These are phyloP conservation scores for Neophaeococcomyces aloes DNA, from an alignment of 2,329 filamentous ascomycete genomes.

Conservation along the genomic window DNA sequence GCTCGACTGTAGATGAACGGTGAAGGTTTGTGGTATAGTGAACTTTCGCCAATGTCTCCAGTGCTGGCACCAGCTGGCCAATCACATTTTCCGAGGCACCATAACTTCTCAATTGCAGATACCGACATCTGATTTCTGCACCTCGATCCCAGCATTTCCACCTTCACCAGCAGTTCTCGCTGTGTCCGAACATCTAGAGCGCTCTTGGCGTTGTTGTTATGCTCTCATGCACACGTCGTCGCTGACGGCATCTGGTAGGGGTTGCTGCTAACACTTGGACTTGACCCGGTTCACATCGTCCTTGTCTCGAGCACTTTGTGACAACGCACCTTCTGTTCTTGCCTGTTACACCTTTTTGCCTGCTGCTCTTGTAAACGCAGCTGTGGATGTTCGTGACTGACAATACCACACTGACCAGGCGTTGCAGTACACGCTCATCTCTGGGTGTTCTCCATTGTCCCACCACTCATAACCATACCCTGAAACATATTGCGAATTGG, in stretches of 20 bases:
- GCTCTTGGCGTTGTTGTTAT: background rate
- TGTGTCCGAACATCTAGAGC: background rate
- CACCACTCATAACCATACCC: too few species aligned
- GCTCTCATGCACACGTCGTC: background rate
- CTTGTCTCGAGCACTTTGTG: background rate
- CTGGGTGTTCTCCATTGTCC: too few species aligned
- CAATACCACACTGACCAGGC: too few species aligned
- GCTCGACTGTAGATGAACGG: background rate
- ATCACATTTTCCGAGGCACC: background rate
- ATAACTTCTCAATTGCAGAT: background rate
- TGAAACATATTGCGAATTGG: too few species aligned
- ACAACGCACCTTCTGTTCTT: background rate
- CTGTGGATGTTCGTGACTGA: too few species aligned
- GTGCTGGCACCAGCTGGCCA: background rate
- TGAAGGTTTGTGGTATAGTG: too few species aligned
- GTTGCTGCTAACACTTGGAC: slow-evolving; percentile 1
- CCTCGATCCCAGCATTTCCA: slow-evolving; percentile 1
- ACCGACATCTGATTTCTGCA: background rate
- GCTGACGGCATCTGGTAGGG: slow-evolving; percentile 1
- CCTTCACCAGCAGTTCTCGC: slow-evolving; percentile 1
- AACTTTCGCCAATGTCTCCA: background rate
- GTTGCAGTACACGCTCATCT: too few species aligned
- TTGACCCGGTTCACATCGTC: too few species aligned
- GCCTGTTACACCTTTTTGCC: background rate
- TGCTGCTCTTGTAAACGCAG: too few species aligned